Base-by-base conservation (phyloP, 768 basidiomycete genomes). In the Russula ochroleuca region DNA sequence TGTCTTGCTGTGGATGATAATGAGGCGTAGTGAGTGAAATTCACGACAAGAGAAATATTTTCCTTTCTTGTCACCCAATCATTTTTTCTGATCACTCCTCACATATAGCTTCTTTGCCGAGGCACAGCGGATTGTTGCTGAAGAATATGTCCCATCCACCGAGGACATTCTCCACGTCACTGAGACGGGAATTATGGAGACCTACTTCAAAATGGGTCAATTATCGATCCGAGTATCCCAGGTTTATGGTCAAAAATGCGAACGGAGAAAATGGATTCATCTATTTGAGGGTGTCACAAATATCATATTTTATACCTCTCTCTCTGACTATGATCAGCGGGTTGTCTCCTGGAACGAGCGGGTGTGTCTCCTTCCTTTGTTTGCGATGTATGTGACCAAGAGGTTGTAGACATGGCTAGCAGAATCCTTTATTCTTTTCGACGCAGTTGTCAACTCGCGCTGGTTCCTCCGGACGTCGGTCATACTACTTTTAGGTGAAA, bases 141-240 rank as follows among this genome's bases (percentile, higher is more conserved):
- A 83, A 0, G 85, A 84, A 14, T 98, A 95, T 71, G 77, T 88
- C 0, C 94, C 94, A 0, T 89, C 86, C 9, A 88, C 90, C 69
- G 85, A 82, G 8, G 94, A 98, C 72, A 88, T 96, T 2, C 77
- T 95, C 31, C 79, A 90, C 31, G 90, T 92, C 19, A 82, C 91
- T 67, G 83, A 85, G 60, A 94, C 92, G 78, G 23, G 40, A 9
- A 93, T 97, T 69, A 86, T 84, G 7, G 94, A 97, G 75, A 96
- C 94, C 2, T 74, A 86, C 71, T 88, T 92, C 63, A 80, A 80
- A 64, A 69, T 35, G 7, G 19, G 21, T 13, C 19, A 15, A 28
- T 33, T 40, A 15, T 69, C 68, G n/a, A 81, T 83, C 17, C 57
- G 45, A 76, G 86, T 90, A 85, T 87, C 87, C 69, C 87, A 92